Percentiles rank a stretch among this genome's conserved stretches.
These are phyloP conservation scores for Schwanniomyces occidentalis DNA, from an alignment of 805 yeast species.

Conservation along the genomic window DNA sequence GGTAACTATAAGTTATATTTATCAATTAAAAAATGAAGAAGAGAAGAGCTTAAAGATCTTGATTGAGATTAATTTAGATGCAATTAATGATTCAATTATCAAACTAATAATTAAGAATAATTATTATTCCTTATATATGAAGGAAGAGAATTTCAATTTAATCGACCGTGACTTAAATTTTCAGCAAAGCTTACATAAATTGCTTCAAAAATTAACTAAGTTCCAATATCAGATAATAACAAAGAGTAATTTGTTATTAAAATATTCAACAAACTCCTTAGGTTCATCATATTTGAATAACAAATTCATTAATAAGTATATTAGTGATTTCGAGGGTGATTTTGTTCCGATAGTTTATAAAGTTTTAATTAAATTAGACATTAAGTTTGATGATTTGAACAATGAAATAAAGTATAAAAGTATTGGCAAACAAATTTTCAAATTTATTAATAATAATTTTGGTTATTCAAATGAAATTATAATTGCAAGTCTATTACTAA, in stretches of 20 bases:
- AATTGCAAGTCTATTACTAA: slow-evolving; percentile 30
- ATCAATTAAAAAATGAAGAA: slow-evolving; percentile 35
- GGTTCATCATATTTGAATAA: slow-evolving; percentile 24
- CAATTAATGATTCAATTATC: slow-evolving; percentile 39
- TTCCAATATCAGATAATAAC: slow-evolving; percentile 41
- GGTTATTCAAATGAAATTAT: slow-evolving; percentile 11
- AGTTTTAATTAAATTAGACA: slow-evolving; percentile 27
- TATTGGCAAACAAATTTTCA: slow-evolving; percentile 22
- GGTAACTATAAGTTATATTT: slow-evolving; percentile 59
- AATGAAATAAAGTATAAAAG: slow-evolving; percentile 11
- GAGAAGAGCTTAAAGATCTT: slow-evolving; percentile 39
- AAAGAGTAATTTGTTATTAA: slow-evolving; percentile 47
- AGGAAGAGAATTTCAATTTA: slow-evolving; percentile 27
- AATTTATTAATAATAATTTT: slow-evolving; percentile 13
- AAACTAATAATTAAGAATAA: slow-evolving; percentile 48
- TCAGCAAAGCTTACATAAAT: slow-evolving; percentile 32
- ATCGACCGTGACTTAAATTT: slow-evolving; percentile 36
- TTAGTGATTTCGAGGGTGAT: slow-evolving; percentile 30
- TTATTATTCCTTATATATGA: slow-evolving; percentile 27
- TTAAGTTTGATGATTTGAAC: slow-evolving; percentile 27
- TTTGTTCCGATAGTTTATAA: slow-evolving; percentile 29
- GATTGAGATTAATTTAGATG: slow-evolving; percentile 26
- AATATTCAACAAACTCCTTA: slow-evolving; percentile 40
- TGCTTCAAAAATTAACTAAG: slow-evolving; percentile 28
- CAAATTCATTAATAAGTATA: slow-evolving; percentile 18